Percentiles rank a stretch among this genome's conserved stretches.
phyloP scores from a whole-genome alignment of 495 filamentous ascomycete species.

The Trichoderma parareesei region DNA sequence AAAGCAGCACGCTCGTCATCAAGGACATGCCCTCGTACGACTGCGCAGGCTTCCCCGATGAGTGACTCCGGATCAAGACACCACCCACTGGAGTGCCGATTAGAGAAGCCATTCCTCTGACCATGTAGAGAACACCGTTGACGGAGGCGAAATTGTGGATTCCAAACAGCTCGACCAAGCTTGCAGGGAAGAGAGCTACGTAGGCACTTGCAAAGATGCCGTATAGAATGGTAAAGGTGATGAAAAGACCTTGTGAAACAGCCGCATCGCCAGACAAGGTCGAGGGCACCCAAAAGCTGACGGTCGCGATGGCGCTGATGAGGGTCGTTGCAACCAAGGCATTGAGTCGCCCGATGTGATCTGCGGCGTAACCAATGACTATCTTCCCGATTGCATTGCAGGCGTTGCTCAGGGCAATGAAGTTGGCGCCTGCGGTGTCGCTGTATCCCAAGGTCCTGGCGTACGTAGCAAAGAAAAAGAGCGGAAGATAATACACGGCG shows the following conservation, averaged over 20 bases:
- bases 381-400: conserved; percentile 21
- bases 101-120: conserved; percentile 32
- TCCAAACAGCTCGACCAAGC: conserved; percentile 35
- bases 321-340: conserved; percentile 31
- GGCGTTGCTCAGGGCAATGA: conserved; percentile 23
- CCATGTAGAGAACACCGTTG: conserved; percentile 37
- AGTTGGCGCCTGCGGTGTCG: conserved; percentile 26
- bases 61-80: conserved; percentile 25
- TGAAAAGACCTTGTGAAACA: conserved; percentile 24
- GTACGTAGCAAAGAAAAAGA: conserved; percentile 34
- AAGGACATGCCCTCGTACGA: conserved; percentile 27
- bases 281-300: conserved; percentile 35
- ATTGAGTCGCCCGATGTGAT: conserved; percentile 30
- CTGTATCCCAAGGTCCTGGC: conserved; percentile 32
- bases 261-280: conserved; percentile 18
- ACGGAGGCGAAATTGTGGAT: conserved; percentile 34
- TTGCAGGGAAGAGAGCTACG: conserved; percentile 33
- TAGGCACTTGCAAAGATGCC: conserved; percentile 35
- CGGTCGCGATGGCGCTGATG: conserved; percentile 26
- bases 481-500: conserved; percentile 33
- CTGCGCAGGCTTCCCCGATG: conserved; percentile 17
- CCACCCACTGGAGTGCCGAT: conserved; percentile 38
- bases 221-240: conserved; percentile 31
- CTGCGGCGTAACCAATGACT: conserved; percentile 21
- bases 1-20: conserved; percentile 24